These are phyloP conservation scores for Ascosphaera pollenicola DNA, from an alignment of 2,329 filamentous ascomycete species.

Conservation along the genomic window DNA sequence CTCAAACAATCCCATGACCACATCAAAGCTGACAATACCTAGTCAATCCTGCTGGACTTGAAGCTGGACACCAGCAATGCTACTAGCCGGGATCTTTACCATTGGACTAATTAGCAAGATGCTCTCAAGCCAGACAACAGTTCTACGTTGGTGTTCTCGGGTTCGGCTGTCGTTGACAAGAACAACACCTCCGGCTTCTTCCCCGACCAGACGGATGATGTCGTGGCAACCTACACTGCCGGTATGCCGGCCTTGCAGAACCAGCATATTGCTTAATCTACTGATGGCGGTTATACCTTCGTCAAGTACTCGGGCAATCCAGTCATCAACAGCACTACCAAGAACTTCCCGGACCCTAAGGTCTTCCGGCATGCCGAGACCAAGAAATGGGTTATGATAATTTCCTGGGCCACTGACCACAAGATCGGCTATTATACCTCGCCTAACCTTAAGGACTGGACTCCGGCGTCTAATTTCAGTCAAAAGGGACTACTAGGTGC, in stretches of 20 bases:
- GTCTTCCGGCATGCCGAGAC: slow-evolving; percentile 18
- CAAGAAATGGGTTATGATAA: slow-evolving; percentile 8
- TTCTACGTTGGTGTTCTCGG: slow-evolving; percentile 26
- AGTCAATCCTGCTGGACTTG: slow-evolving; percentile 28
- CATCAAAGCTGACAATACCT: background rate
- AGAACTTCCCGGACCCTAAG: slow-evolving; percentile 41
- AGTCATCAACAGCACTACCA: slow-evolving; percentile 31
- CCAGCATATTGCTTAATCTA: slow-evolving; percentile 39
- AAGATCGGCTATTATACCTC: slow-evolving; percentile 10
- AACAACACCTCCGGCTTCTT: slow-evolving; percentile 48
- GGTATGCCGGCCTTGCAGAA: slow-evolving; percentile 18
- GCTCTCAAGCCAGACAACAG: slow-evolving; percentile 29
- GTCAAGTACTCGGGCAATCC: slow-evolving; percentile 37
- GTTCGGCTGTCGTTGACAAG: slow-evolving; percentile 34
- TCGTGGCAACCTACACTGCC: slow-evolving; percentile 37
- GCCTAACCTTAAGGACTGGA: slow-evolving; percentile 11
- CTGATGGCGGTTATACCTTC: slow-evolving; percentile 40
- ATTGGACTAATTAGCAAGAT: slow-evolving; percentile 42
- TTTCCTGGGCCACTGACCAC: slow-evolving; percentile 6
- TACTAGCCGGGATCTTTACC: slow-evolving; percentile 38
- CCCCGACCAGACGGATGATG: slow-evolving; percentile 35
- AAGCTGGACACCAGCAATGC: slow-evolving; percentile 41
- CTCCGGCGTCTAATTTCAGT: slow-evolving; percentile 8
- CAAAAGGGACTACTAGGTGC: slow-evolving; percentile 10
- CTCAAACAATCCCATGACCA: background rate